Base-by-base conservation (phyloP, 352 stramenopile species). In the Pythium coloratum region DNA sequence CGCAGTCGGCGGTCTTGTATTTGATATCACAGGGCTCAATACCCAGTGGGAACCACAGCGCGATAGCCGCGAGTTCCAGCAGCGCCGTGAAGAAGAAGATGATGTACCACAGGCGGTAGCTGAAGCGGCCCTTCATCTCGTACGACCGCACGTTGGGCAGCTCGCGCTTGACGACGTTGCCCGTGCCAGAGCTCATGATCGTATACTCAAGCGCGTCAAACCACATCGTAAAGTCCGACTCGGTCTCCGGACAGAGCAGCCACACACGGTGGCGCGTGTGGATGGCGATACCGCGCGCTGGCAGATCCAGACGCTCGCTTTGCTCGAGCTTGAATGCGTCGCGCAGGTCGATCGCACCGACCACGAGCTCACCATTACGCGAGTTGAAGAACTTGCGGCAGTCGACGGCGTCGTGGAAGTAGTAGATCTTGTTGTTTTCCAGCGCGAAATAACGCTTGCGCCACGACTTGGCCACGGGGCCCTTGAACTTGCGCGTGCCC, bases 81-180 rank as follows among this genome's bases (percentile, higher is more conserved):
- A 94, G 42, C 46, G 82, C 80, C 7, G 85, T 65, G 44, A 95
- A 56, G 20, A 95, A 66, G 69, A 94, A 94, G 30, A 93, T 66
- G 62, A 90, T 82, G 75, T 94, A 95, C 30, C 92, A 71, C 6
- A 86, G 58, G 59, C 85, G 88, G 72, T 95, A 95, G 49, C 76
- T 86, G 14, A 73, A 75, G 66, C 86, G 89, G 62, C 88, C 88
- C 76, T 95, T 95, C 85, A 95, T 94, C 62, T 90, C 81, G 77
- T 95, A 95, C 80, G 92, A 92, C 49, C 88, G 85, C 26, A 95
- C 88, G 70, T 95, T 95, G 30, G 88, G 88, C 36, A 95, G 77
- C 73, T 90, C 90, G 44, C 88, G 85, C 59, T 95, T 83, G 50
- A 95, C 91, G 50, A 94, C 90, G 72, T 95, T 95, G 53, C 88